phyloP scores from a whole-genome alignment of 805 yeast species.

The Candida sphagnicola region DNA sequence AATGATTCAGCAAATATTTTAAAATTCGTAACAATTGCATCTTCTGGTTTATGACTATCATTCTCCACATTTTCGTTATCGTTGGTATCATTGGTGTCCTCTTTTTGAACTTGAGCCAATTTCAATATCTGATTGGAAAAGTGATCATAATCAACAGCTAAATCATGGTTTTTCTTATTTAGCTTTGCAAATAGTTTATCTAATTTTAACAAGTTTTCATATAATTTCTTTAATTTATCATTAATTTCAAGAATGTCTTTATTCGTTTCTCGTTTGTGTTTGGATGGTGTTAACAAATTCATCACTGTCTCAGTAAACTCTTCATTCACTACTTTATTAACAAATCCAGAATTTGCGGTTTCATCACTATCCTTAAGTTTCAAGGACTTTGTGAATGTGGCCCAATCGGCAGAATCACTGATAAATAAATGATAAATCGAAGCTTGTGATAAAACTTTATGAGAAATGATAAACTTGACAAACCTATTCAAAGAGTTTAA shows the following conservation, averaged over 20 bases:
- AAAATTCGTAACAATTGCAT: constrained; percentile 24
- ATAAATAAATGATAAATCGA: constrained; percentile 67
- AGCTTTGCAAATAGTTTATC: constrained; percentile 76
- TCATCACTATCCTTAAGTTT: constrained; percentile 29
- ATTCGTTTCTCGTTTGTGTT: constrained; percentile 67
- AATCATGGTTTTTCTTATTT: constrained; percentile 65
- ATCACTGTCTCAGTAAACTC: constrained; percentile 90
- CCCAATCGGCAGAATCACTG: constrained; percentile 70
- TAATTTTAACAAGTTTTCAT: constrained; percentile 74
- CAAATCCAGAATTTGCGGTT: constrained; percentile 16
- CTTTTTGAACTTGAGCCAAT: constrained; percentile 46
- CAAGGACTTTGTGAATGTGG: constrained; percentile 56
- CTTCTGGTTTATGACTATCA: constrained; percentile 6
- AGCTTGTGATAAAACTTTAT: constrained; percentile 68
- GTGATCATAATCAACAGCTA: constrained; percentile 68
- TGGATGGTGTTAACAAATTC: constrained; percentile 81
- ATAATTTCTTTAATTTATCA: constrained; percentile 78
- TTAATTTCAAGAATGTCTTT: constrained; percentile 60
- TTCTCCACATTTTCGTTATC: background rate
- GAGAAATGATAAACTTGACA: constrained; percentile 65
- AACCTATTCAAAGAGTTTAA: constrained; percentile 78
- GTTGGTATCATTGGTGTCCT: constrained; percentile 3
- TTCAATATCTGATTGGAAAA: constrained; percentile 68
- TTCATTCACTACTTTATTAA: constrained; percentile 44
- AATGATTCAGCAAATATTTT: constrained; percentile 36